Evolutionary conservation across 1,139 yeast genomes (phyloP), one percentile per base, ranked within the genome.

Genomic region (Blastobotrys serpentis): DNA sequence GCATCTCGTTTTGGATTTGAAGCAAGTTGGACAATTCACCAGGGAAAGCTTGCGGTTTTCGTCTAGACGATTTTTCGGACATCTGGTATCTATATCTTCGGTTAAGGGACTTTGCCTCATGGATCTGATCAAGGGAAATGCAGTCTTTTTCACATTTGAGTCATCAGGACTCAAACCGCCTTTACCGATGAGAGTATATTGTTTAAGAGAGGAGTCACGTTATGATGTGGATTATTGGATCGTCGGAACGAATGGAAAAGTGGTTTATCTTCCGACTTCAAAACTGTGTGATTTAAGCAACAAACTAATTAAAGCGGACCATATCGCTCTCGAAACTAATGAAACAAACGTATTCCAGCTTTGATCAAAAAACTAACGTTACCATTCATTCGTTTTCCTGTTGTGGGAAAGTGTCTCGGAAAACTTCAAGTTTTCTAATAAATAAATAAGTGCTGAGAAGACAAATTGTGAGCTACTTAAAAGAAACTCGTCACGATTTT

Each of bases 141-240:
- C 40, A 10, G 40, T 36, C 25, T 36, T 36, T 18, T 36, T 18
- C 40, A 11, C 22, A 4, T 36, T n/a, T 19, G 16, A 18, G n/a
- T 13, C n/a, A 3, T 19, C 40, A 3, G 32, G n/a, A 11, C 23
- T 19, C 13, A 6, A 36, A 13, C 7, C 40, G 23, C 6, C 40
- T 13, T 11, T 36, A 2, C 40, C 40, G n/a, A 17, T 19, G 16
- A 18, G 40, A 13, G 40, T 36, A 14, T 36, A 36, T 18, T 36
- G 23, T 18, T 17, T 36, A 11, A 23, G 40, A 13, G 40, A 36
- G 14, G 40, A 36, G 25, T 36, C 40, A 5, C 23, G 40, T n/a
- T 36, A 18, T 10, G 19, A 19, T 25, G 22, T 36, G 40, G 40
- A 36, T 11, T 10, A 19, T 19, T 36, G 40, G 40, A 14, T 36